phyloP scores from a whole-genome alignment of 768 basidiomycete species.

The Pleurotus sapidus region DNA sequence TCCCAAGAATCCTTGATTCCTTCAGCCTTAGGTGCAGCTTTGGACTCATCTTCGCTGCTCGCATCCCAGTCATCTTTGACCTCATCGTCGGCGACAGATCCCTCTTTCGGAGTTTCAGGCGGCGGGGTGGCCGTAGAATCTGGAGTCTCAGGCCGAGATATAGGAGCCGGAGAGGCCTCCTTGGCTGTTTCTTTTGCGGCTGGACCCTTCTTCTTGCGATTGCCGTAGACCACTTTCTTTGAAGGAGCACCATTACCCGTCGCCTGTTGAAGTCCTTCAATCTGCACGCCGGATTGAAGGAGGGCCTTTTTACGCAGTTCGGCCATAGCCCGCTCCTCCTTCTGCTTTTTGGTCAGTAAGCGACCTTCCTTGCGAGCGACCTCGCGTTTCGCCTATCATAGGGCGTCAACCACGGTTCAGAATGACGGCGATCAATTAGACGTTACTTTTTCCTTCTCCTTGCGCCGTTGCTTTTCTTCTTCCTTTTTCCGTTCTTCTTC shows the following conservation, averaged over 20 bases:
- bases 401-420: conserved; percentile 1
- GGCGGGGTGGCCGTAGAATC: conserved; percentile 27
- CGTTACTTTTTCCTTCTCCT: conserved; percentile 84
- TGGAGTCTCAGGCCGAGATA: conserved; percentile 53
- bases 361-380: conserved; percentile 91
- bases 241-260: conserved; percentile 34
- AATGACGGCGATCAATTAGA: conserved; percentile 1
- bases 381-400: conserved; percentile 79
- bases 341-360: conserved; percentile 95
- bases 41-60: conserved; percentile 52
- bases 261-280: conserved; percentile 81
- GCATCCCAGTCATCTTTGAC: conserved; percentile 65
- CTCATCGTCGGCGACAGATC: conserved; percentile 28
- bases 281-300: conserved; percentile 82
- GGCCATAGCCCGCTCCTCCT: conserved; percentile 86
- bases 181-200: conserved; percentile 45
- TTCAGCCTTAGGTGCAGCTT: conserved; percentile 20
- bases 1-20: conserved; percentile 49
- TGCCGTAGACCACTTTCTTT: conserved; percentile 82
- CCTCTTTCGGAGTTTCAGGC: conserved; percentile 26
- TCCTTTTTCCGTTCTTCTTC: conserved; percentile 79
- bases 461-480: conserved; percentile 79
- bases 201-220: conserved; percentile 75
- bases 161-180: conserved; percentile 50
- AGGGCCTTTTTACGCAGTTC: conserved; percentile 91